Base-by-base conservation (phyloP, 192 early-diverging fungal species). In the Phlyctochytrium planicorne region DNA sequence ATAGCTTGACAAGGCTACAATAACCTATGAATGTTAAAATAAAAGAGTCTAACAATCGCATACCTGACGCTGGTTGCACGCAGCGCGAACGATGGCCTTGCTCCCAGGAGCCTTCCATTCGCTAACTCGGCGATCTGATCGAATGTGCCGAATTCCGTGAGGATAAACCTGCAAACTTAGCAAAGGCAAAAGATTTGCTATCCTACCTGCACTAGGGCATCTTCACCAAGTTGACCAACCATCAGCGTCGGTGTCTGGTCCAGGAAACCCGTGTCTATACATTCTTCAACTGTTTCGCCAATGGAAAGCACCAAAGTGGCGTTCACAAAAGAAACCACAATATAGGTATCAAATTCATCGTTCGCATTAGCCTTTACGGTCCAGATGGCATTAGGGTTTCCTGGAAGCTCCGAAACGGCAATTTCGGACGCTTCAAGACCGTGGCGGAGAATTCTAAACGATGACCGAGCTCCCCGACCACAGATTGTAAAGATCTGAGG, bases 301-400 rank as follows among this genome's bases (percentile, higher is more conserved):
- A 96, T 94, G 0, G 88, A 87, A 37, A 99, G 80, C 14, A 95
- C 94, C 34, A 99, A 75, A 6, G 96, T 99, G 3, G 93, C 92
- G 70, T 94, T 92, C 3, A 87, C 80, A 73, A 99, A 98, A 0
- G 93, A 92, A 0, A 98, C 94, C 23, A 95, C 86, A 64, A 99
- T 98, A 63, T 90, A 93, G 0, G 90, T 84, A 60, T 96, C 93
- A 65, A 68, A 82, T 57, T 82, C 78, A 59, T 91, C 78, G 53
- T 67, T 72, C 47, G 64, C 52, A 35, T 53, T 65, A 25, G 61
- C 40, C 72, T 84, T 80, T 6, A 86, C 79, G 1, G 89, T 82
- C 96, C 96, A 99, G 12, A 99, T 91, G 29, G 92, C 92, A 67
- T 83, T 92, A 2, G 98, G 93, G 60, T 92, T 91, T 3, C 91